Evolutionary conservation across 2,329 filamentous ascomycete species (phyloP), one percentile per base, ranked within the genome.

Genomic region (Nothophaeocryptopus gaeumannii): DNA sequence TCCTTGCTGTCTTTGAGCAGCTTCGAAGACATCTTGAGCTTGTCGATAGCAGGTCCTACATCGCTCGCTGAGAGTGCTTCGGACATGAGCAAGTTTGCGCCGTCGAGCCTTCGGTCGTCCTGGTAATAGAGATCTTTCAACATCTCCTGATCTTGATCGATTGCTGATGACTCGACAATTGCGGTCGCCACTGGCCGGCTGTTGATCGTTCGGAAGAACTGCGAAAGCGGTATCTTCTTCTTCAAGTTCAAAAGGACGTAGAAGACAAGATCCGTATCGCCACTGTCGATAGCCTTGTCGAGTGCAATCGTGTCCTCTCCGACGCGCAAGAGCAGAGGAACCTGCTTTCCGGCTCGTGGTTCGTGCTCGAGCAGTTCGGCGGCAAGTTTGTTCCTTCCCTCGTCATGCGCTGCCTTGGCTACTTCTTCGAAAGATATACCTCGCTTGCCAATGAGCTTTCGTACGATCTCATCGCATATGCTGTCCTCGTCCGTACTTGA

Each of bases 41-140:
- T 97, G 68, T 97, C 93, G 1, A 81, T 79, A 5, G 88, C 80
- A 1, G 83, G 84, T 31, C 84, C 78, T 20, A 83, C 75, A 55
- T 87, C 83, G 1, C 83, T 78, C 64, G 93, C 88, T 4, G 78
- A 73, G 7, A 99, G 75, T 0, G 91, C 88, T 70, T 99, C 92
- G 14, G 83, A 82, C 11, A 99, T 75, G 51, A 97, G 87, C 2
- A 99, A 83, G 50, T 89, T 87, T 0, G 92, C 88, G 2, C 93
- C 90, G 58, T 97, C 93, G 5, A 90, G 75, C 3, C 91, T 83
- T 5, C 92, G 83, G 67, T 99, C 93, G 63, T 97, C 93, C 72
- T 97, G 93, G 67, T 99, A 99, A 73, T 93, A 99, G 3, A 99
- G 76, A 65, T 97, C 93, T 64, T 97, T 99, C 20, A 99, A 81